Evolutionary conservation across 2,329 filamentous ascomycete genomes (phyloP).

Genomic region (Clarireedia monteithiana): DNA sequence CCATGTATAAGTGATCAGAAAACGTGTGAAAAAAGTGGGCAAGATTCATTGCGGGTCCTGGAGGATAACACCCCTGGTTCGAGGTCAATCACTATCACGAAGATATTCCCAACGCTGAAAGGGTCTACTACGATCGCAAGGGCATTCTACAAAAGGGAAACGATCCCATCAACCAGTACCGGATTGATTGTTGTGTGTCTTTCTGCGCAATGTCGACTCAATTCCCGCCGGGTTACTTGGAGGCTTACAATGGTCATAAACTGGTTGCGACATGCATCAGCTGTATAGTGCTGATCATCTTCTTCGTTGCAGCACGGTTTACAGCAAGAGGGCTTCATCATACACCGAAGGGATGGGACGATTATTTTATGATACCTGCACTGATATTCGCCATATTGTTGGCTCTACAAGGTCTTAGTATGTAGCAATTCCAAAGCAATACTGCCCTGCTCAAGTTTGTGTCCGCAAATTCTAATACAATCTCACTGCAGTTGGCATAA

Average conservation of each 20-base stretch:
- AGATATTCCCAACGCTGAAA: too few relatives aligned
- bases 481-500: not conserved
- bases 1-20: too few relatives aligned
- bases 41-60: too few relatives aligned
- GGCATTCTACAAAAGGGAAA: too few relatives aligned
- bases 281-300: not conserved
- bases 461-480: not conserved
- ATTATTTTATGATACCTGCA: slow-evolving; percentile 7
- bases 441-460: not conserved
- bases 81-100: too few relatives aligned
- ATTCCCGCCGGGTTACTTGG: slow-evolving; percentile 2
- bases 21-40: too few relatives aligned
- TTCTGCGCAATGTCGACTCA: too few relatives aligned
- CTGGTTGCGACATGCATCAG: slow-evolving; percentile 1
- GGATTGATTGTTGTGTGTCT: too few relatives aligned
- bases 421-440: not conserved
- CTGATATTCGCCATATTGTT: slow-evolving; percentile 3
- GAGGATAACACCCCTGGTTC: too few relatives aligned
- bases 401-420: slow-evolving; percentile 5
- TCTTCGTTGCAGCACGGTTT: slow-evolving; percentile 3
- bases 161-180: too few relatives aligned
- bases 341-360: slow-evolving; percentile 7
- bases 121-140: too few relatives aligned
- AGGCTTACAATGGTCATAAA: slow-evolving; percentile 1
- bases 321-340: slow-evolving; percentile 2